These are phyloP conservation scores for Boletus nobilissimus DNA, from an alignment of 1,284 basidiomycete species.

Conservation along the genomic window DNA sequence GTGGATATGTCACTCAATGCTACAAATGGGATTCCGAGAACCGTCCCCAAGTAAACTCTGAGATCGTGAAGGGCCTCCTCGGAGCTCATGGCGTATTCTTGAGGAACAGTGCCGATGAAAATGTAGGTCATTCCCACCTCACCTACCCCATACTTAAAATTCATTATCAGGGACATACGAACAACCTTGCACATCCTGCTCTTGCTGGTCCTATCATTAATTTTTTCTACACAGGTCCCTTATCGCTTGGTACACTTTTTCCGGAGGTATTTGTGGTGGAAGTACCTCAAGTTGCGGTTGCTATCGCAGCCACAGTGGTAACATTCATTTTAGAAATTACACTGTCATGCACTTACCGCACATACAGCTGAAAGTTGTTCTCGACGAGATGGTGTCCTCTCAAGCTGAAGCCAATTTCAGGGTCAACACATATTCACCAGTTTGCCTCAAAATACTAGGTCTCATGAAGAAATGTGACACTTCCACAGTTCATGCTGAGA, in stretches of 20 bases:
- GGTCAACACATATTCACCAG: too few species aligned
- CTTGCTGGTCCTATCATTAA: neutral
- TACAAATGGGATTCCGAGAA: too few species aligned
- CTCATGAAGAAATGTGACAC: too few species aligned
- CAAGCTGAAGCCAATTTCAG: too few species aligned
- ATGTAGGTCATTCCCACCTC: neutral
- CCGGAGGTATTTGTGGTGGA: neutral
- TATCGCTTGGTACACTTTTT: neutral
- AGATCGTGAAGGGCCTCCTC: slow-evolving; percentile 10
- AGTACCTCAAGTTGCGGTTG: too few species aligned
- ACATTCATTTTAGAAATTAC: neutral
- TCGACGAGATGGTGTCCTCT: neutral
- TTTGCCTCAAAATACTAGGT: too few species aligned
- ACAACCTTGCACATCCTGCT: slow-evolving; percentile 15
- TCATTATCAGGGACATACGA: slow-evolving; percentile 16
- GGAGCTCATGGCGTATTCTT: slow-evolving; percentile 7
- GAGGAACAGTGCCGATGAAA: neutral
- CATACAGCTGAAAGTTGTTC: neutral
- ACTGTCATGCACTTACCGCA: neutral
- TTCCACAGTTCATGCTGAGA: too few species aligned
- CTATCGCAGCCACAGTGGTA: neutral
- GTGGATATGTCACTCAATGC: neutral
- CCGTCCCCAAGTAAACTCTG: neutral
- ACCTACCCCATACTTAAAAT: too few species aligned
- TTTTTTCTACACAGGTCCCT: neutral